Conservation (phyloP, 164 flowering plant genomes). For the Tinospora cordifolia region DNA sequence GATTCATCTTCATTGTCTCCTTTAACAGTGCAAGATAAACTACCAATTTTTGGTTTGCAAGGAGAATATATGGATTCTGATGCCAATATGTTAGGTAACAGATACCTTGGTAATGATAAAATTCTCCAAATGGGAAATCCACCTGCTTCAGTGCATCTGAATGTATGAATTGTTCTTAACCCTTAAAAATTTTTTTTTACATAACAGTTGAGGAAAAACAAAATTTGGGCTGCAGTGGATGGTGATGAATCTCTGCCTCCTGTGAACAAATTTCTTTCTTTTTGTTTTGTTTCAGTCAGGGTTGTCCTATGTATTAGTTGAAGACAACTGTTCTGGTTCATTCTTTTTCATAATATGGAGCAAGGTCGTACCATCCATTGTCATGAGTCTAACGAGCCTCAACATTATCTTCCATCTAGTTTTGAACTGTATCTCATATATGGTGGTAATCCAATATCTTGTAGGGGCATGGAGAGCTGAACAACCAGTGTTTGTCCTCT, state of each 20-base stretch:
- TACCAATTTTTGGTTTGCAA: conserved; percentile 23
- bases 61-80: conserved; percentile 19
- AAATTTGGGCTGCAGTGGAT: conserved; percentile 2
- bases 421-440: neutral
- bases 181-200: neutral
- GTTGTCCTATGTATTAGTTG: neutral
- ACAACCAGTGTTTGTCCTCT: conserved; percentile 12
- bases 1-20: conserved; percentile 22
- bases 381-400: neutral
- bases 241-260: neutral
- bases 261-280: neutral
- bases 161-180: neutral
- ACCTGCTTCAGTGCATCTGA: conserved; percentile 9
- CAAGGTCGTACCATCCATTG: neutral
- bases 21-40: conserved; percentile 16
- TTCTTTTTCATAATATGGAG: neutral
- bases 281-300: neutral
- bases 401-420: neutral
- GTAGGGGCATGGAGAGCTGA: conserved; percentile 23
- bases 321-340: no score
- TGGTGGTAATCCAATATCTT: neutral
- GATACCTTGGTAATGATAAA: conserved; percentile 17
- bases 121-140: conserved; percentile 14
- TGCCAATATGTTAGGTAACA: conserved; percentile 9
- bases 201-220: conserved; percentile 5